These are phyloP conservation scores for Fusarium temperatum DNA, from an alignment of 2,329 filamentous ascomycete genomes.

Conservation along the genomic window DNA sequence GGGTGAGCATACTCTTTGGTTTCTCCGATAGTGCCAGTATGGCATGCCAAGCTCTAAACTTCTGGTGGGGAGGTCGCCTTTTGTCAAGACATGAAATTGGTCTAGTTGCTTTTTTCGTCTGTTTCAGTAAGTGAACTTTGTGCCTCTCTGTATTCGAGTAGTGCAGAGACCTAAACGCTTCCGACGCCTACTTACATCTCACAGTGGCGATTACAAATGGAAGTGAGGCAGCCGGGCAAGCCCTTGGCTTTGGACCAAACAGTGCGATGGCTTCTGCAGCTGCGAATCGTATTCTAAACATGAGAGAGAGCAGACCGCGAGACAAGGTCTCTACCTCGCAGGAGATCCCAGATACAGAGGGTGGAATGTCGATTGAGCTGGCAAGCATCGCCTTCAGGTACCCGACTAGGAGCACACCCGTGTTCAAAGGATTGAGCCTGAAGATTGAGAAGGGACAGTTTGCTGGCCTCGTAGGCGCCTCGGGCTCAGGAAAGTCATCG, in stretches of 20 bases:
- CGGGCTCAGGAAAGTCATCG: conserved; percentile 77
- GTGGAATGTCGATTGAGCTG: conserved; percentile 66
- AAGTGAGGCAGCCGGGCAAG: conserved; percentile 54
- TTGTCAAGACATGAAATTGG: conserved; percentile 60
- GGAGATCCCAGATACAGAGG: conserved; percentile 55
- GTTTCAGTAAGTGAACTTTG: conserved; percentile 54
- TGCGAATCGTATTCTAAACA: conserved; percentile 66
- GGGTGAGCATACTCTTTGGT: conserved; percentile 72
- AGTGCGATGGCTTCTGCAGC: conserved; percentile 67
- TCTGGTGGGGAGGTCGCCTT: conserved; percentile 73
- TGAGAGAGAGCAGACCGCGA: conserved; percentile 55
- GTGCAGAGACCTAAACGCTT: not conserved
- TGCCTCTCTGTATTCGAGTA: not conserved
- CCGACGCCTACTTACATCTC: not conserved
- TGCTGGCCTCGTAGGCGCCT: conserved; percentile 74
- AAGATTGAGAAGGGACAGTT: conserved; percentile 75
- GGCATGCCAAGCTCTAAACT: conserved; percentile 69
- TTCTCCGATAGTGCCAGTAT: conserved; percentile 74
- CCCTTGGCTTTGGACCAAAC: conserved; percentile 73
- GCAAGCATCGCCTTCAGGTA: conserved; percentile 68
- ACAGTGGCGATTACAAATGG: conserved; percentile 70
- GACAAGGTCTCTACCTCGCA: conserved; percentile 46
- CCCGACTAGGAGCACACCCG: conserved; percentile 63
- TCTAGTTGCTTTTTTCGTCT: conserved; percentile 60
- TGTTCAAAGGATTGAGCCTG: conserved; percentile 70